phyloP scores from a whole-genome alignment of 257 asterid species.

The Osmanthus fragrans region DNA sequence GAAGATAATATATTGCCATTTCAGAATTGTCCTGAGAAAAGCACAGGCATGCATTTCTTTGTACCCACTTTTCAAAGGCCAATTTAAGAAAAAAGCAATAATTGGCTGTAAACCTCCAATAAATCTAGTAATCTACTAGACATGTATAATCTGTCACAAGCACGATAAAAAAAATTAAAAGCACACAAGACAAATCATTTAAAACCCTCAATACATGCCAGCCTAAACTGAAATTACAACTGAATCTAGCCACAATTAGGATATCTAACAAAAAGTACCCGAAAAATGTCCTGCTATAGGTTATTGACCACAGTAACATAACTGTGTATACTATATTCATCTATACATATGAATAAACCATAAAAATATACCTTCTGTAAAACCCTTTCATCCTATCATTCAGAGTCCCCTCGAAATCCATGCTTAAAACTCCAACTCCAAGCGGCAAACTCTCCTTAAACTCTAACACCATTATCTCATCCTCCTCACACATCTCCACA shows the following conservation, averaged over 20 bases:
- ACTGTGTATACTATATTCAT: constrained; percentile 5
- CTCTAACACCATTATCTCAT: constrained; percentile 74
- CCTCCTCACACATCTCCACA: constrained; percentile 59
- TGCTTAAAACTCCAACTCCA: constrained; percentile 64
- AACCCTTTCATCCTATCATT: constrained; percentile 97
- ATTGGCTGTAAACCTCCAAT: background rate
- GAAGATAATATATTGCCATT: background rate
- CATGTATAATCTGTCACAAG: background rate
- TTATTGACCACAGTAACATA: background rate
- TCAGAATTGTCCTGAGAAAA: background rate
- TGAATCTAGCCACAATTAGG: background rate
- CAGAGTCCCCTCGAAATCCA: constrained; percentile 75
- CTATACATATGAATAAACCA: background rate
- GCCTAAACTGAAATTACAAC: background rate
- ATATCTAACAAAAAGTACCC: constrained; percentile 3
- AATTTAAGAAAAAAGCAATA: background rate
- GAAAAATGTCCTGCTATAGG: constrained; percentile 1
- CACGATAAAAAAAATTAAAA: background rate
- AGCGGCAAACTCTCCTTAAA: constrained; percentile 68
- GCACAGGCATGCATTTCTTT: background rate
- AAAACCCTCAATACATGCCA: background rate
- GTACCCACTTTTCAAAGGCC: background rate
- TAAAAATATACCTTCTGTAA: constrained; percentile 67
- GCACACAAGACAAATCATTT: background rate
- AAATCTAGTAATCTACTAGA: background rate